These are phyloP conservation scores for Neoboletus subvelutipes DNA, from an alignment of 768 basidiomycete species.

Conservation along the genomic window DNA sequence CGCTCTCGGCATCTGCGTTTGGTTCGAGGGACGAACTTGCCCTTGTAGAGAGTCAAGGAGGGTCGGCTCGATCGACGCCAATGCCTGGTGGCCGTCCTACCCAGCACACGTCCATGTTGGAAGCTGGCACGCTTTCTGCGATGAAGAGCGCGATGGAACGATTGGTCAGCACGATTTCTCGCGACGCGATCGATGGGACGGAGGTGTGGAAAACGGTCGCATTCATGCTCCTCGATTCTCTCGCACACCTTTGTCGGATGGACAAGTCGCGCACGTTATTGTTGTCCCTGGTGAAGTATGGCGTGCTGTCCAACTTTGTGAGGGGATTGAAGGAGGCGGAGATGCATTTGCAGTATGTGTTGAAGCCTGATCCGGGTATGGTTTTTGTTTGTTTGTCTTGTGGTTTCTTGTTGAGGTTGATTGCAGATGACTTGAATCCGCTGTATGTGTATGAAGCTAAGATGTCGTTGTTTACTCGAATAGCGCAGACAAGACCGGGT, in stretches of 20 bases:
- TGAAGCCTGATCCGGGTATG: conserved; percentile 90
- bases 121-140: conserved; percentile 60
- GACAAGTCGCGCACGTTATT: conserved; percentile 70
- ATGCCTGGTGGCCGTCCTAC: conserved; percentile 9
- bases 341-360: conserved; percentile 63
- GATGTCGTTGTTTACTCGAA: conserved; percentile 82
- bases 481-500: conserved; percentile 79
- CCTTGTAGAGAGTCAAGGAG: conserved; percentile 38
- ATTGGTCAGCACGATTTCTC: conserved; percentile 66
- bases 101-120: conserved; percentile 41
- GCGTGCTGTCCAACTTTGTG: conserved; percentile 80
- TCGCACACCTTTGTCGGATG: conserved; percentile 66
- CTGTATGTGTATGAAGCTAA: conserved; percentile 95
- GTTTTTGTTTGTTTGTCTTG: neutral
- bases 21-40: conserved; percentile 41
- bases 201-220: conserved; percentile 98
- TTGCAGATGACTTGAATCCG: conserved; percentile 80
- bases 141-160: conserved; percentile 72
- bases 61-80: conserved; percentile 23
- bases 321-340: conserved; percentile 84
- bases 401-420: neutral
- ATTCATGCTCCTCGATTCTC: conserved; percentile 83
- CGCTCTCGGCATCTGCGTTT: conserved; percentile 35
- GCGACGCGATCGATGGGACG: conserved; percentile 93
- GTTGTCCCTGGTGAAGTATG: conserved; percentile 61